Conservation (phyloP, 2,329 filamentous ascomycete genomes). For the Calonectria montana region DNA sequence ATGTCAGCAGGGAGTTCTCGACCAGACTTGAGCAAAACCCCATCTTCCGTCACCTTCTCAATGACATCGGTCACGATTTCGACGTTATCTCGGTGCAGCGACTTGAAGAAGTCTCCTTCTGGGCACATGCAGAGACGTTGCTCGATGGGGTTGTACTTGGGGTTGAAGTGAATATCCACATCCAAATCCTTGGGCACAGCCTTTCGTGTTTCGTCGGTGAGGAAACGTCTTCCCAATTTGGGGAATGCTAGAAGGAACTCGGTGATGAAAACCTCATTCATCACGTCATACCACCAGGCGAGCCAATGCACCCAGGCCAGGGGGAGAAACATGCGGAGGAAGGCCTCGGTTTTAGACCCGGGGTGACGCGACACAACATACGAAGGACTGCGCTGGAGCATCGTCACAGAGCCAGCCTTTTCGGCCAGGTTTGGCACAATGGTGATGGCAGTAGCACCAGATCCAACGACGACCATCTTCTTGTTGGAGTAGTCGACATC, state of each 20-base stretch:
- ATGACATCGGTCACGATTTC: conserved; percentile 65
- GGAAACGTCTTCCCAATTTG: conserved; percentile 40
- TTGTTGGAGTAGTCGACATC: conserved; percentile 74
- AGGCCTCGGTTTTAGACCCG: conserved; percentile 48
- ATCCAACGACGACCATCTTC: conserved; percentile 78
- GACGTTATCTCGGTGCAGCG: conserved; percentile 57
- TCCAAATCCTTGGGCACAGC: conserved; percentile 66
- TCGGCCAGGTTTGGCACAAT: conserved; percentile 77
- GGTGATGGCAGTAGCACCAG: conserved; percentile 83
- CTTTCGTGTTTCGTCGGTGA: conserved; percentile 56
- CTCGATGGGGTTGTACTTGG: conserved; percentile 74
- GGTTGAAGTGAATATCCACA: conserved; percentile 72
- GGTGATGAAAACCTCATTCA: conserved; percentile 58
- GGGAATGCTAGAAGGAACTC: conserved; percentile 44
- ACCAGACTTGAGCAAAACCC: conserved; percentile 61
- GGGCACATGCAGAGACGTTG: conserved; percentile 79
- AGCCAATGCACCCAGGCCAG: conserved; percentile 57
- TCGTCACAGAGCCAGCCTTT: conserved; percentile 75
- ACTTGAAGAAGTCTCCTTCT: conserved; percentile 67
- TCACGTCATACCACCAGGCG: conserved; percentile 61
- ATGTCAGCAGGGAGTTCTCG: conserved; percentile 70
- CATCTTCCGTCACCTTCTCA: conserved; percentile 58
- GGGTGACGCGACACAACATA: conserved; percentile 72
- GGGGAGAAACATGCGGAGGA: conserved; percentile 59
- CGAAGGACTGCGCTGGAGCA: conserved; percentile 83